Conservation (phyloP, 805 yeast genomes). For the Lipomyces kockii region DNA sequence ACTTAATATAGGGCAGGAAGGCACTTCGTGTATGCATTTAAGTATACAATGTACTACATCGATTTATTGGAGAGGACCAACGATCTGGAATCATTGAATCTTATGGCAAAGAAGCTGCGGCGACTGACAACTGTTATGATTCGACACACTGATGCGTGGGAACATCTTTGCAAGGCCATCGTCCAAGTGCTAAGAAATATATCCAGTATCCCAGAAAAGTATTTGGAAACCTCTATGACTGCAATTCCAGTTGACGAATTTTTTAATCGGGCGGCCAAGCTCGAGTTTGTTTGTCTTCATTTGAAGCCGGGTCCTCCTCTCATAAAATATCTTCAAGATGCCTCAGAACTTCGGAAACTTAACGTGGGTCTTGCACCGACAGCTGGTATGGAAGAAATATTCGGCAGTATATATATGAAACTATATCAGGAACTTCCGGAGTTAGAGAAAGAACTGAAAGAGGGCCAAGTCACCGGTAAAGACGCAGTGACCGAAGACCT, state of each 20-base stretch:
- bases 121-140: slow-evolving; percentile 79
- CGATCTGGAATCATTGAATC: slow-evolving; percentile 64
- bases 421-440: slow-evolving; percentile 46
- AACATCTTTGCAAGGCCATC: slow-evolving; percentile 56
- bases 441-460: slow-evolving; percentile 17
- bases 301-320: slow-evolving; percentile 23
- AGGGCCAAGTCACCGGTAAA: background rate
- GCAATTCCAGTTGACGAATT: slow-evolving; percentile 47
- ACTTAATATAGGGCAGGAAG: slow-evolving; percentile 67
- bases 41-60: slow-evolving; percentile 69
- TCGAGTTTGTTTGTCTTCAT: slow-evolving; percentile 35
- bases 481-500: background rate
- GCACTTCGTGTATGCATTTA: slow-evolving; percentile 77
- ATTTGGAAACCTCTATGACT: slow-evolving; percentile 24
- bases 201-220: slow-evolving; percentile 43
- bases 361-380: slow-evolving; percentile 85
- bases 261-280: slow-evolving; percentile 47
- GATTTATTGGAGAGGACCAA: slow-evolving; percentile 56
- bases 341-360: slow-evolving; percentile 66
- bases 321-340: slow-evolving; percentile 50
- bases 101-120: slow-evolving; percentile 73
- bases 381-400: slow-evolving; percentile 65
- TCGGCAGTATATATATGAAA: slow-evolving; percentile 62
- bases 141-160: slow-evolving; percentile 68
- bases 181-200: slow-evolving; percentile 51